A percentile compares a stretch with the other conserved stretches of the same genome.
phyloP scores from a whole-genome alignment of 202 grass and related monocot species.

The Eragrostis tef region DNA sequence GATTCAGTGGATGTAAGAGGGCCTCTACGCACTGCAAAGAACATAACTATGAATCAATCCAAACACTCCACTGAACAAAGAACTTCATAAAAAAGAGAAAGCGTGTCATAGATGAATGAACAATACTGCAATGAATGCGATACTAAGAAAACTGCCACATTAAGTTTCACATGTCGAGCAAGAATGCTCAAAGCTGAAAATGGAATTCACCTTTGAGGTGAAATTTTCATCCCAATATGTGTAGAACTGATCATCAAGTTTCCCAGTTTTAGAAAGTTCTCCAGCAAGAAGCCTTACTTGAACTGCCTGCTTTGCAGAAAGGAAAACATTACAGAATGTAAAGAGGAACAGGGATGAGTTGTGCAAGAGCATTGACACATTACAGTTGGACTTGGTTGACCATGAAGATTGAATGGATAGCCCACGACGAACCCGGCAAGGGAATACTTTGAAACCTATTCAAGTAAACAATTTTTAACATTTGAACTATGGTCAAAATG shows the following conservation, averaged over 20 bases:
- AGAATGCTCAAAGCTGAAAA: constrained; percentile 35
- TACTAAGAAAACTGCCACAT: constrained; percentile 23
- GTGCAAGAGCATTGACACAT: constrained; percentile 34
- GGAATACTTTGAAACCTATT: constrained; percentile 65
- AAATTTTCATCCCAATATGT: constrained; percentile 98
- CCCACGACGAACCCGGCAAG: constrained; percentile 73
- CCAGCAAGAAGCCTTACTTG: constrained; percentile 83
- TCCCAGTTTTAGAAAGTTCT: constrained; percentile 75
- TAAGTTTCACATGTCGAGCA: constrained; percentile 20
- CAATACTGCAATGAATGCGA: constrained; percentile 21
- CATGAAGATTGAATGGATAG: constrained; percentile 76
- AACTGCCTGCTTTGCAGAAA: constrained; percentile 59
- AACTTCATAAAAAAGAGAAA: constrained; percentile 15
- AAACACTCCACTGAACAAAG: constrained; percentile 1
- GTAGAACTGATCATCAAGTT: constrained; percentile 68
- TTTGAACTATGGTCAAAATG: constrained; percentile 10
- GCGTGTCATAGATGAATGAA: background rate
- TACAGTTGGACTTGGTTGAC: constrained; percentile 65
- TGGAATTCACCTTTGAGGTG: constrained; percentile 68
- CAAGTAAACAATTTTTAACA: constrained; percentile 34
- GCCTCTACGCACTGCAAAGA: constrained; percentile 71
- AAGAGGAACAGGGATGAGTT: constrained; percentile 11
- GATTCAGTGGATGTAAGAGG: constrained; percentile 75
- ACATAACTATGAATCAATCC: constrained; percentile 23
- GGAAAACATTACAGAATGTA: constrained; percentile 47